These are phyloP conservation scores for Guyanaporus albipodus DNA, from an alignment of 768 basidiomycete genomes.

Conservation along the genomic window DNA sequence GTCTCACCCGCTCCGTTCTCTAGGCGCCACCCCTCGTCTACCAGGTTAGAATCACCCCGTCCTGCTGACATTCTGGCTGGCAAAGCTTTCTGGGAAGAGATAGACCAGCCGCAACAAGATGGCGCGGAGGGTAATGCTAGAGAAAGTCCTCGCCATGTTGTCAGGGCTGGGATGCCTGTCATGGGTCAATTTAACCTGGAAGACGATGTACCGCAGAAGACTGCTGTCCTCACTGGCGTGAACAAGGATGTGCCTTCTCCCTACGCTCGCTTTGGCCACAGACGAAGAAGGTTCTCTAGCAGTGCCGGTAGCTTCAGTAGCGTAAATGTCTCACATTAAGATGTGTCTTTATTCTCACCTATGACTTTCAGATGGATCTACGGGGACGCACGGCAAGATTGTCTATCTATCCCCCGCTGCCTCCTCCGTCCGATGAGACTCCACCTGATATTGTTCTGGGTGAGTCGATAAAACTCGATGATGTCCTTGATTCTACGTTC, in stretches of 20 bases:
- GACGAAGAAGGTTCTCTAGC: slow-evolving; percentile 26
- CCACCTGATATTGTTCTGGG: slow-evolving; percentile 39
- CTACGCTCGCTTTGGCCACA: slow-evolving; percentile 23
- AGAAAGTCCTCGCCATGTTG: slow-evolving; percentile 16
- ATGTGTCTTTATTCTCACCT: slow-evolving; percentile 8
- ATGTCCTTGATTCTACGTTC: slow-evolving; percentile 73
- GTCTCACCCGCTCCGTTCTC: slow-evolving; percentile 41
- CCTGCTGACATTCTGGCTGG: slow-evolving; percentile 70
- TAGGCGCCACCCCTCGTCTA: slow-evolving; percentile 29
- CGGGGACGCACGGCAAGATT: slow-evolving; percentile 32
- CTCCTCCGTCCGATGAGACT: slow-evolving; percentile 35
- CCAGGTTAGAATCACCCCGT: slow-evolving; percentile 42
- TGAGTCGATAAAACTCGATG: slow-evolving; percentile 58
- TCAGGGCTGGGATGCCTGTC: slow-evolving; percentile 24
- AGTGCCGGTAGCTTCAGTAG: slow-evolving; percentile 34
- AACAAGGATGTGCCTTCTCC: slow-evolving; percentile 34
- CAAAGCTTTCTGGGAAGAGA: slow-evolving; percentile 49
- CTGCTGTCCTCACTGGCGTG: slow-evolving; percentile 26
- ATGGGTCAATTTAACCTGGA: slow-evolving; percentile 39
- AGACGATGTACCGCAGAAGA: slow-evolving; percentile 13
- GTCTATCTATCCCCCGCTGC: slow-evolving; percentile 32
- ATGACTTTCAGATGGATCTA: slow-evolving; percentile 24
- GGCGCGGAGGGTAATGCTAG: slow-evolving; percentile 33
- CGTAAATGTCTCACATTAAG: slow-evolving; percentile 28
- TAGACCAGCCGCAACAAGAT: slow-evolving; percentile 38